Evolutionary conservation across 108 stramenopile species (phyloP), one percentile per base, ranked within the genome.

Genomic region (Skeletonema tropicum): DNA sequence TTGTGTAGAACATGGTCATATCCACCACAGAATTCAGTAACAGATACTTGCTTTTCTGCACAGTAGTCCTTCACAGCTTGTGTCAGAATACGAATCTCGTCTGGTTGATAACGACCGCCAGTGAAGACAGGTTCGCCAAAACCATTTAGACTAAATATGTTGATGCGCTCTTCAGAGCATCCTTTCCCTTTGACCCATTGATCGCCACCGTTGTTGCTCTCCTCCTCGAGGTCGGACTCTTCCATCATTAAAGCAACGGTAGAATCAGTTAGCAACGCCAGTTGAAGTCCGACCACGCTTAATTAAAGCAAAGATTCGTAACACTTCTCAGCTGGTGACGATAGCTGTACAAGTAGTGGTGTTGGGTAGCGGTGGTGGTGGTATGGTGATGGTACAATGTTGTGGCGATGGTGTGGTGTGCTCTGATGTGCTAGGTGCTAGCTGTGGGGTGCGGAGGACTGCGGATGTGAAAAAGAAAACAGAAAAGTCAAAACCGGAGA

Each of bases 21-120:
- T 57, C 91, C 92, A 25, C 85, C 85, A 67, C 91, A 92, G 23
- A 94, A 80, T 29, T 90, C 87, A 19, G 61, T 67, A 57, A 83
- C 60, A 8, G 86, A 74, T 39, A 92, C 81, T 38, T 86, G 71
- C 52, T 87, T 84, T 35, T 74, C 49, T 29, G 81, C 70, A 60
- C 94, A 94, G 66, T 85, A 94, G 52, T 91, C 82, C 36, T 88
- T 69, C 1, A 94, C 80, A 25, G 88, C 80, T 36, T 57, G 42
- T 29, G 80, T 79, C 8, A 94, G 73, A 2, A 69, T 75, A 49
- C 74, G 77, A 7, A 77, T 74, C 74, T 94, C 94, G 48, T 87
- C 86, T 15, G 76, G 71, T 25, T 68, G 64, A 69, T 87, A 94
- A 46, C 88, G 88, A 0, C 94, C 94, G 41, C 81, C 83, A 23